Evolutionary conservation across 2,329 filamentous ascomycete species (phyloP), one percentile per base, ranked within the genome.

Genomic region (Elsinoe batatas): DNA sequence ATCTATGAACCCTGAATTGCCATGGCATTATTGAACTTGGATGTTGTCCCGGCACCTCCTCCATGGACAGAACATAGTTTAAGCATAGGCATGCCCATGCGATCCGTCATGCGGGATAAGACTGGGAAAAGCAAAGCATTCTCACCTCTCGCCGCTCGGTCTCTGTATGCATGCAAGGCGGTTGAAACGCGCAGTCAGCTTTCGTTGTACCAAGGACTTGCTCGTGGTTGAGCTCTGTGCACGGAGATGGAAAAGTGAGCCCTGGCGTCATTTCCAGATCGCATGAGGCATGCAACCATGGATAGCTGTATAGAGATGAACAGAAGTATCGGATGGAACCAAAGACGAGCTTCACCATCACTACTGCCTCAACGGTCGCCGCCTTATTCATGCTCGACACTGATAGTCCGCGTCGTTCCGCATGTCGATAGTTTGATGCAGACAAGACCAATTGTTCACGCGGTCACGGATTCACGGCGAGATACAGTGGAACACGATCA

Each of bases 111-210:
- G 26, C 26, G 26, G 8, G 26, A 38, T n/a, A 6, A 38, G 13
- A 3, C 10, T 38, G 17, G 17, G 36, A 38, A 18, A 38, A 38
- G 36, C 13, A 18, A n/a, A 38, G 36, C 20, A 13, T n/a, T 13
- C 22, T 13, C 20, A 26, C 11, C 20, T 46, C 38, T 17, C 22
- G 17, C 3, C 22, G 17, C 3, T 42, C 13, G 10, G 3, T 11
- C 2, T 42, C 2, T 42, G 18, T 11, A 15, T 30, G n/a, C 13
- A 49, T 49, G 44, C 44, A 49, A 26, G 30, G 33, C 44, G 33
- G 44, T 49, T 49, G 44, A 35, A 49, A 49, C 44, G 44, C 44
- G 44, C 15, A 49, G 44, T 33, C 44, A 49, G 44, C 44, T 33
- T 30, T 35, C 44, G 30, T 49, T 33, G 2, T 15, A 35, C 32